Conservation (phyloP, 768 basidiomycete genomes). For the Leccinum disarticulatum region DNA sequence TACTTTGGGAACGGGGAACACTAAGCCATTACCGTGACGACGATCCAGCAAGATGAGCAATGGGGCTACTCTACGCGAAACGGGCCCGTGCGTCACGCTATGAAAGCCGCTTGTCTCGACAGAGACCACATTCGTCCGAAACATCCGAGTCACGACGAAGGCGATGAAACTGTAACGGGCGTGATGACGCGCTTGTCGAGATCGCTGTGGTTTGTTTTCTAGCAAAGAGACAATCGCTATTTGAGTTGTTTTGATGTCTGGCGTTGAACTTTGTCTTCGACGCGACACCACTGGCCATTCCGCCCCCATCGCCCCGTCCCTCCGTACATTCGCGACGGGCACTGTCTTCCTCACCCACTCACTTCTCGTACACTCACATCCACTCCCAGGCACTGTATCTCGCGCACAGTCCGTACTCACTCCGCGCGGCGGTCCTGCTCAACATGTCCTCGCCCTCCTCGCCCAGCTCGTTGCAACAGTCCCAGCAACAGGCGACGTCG, state of each 20-base stretch:
- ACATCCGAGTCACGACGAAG: too few species aligned
- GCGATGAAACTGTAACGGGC: too few species aligned
- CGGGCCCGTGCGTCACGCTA: neutral
- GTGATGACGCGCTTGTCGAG: too few species aligned
- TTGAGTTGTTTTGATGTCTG: too few species aligned
- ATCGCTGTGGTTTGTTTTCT: too few species aligned
- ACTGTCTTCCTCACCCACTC: slow-evolving; percentile 20
- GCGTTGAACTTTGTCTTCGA: slow-evolving; percentile 30
- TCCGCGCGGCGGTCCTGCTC: slow-evolving; percentile 70
- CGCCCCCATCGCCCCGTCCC: slow-evolving; percentile 18
- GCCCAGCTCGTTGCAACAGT: slow-evolving; percentile 54
- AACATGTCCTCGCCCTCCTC: slow-evolving; percentile 66
- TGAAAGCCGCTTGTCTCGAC: neutral
- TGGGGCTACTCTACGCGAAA: neutral
- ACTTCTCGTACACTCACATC: too few species aligned
- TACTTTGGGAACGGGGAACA: neutral
- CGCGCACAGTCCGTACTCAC: slow-evolving; percentile 57
- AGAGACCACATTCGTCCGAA: too few species aligned
- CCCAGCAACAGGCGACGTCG: slow-evolving; percentile 29
- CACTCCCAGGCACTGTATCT: too few species aligned
- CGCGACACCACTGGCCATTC: slow-evolving; percentile 25
- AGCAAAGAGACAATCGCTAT: too few species aligned
- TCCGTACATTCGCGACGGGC: slow-evolving; percentile 77
- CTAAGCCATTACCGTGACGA: neutral
- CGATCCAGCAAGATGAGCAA: neutral